Evolutionary conservation across 2,329 filamentous ascomycete species (phyloP), one percentile per base, ranked within the genome.

Genomic region (Xylariaceae sp.): DNA sequence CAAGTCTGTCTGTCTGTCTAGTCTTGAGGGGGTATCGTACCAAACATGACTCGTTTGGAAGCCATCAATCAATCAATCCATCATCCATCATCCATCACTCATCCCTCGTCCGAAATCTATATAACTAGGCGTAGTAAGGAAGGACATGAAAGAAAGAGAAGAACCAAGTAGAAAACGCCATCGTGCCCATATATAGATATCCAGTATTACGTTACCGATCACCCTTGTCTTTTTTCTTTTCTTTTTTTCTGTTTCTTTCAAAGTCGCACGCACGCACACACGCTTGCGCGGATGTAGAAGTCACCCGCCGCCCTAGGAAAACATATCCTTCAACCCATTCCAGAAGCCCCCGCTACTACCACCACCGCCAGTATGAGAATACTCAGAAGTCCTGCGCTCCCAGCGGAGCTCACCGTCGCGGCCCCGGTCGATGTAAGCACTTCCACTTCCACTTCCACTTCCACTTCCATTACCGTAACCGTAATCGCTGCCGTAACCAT

Each of bases 271-370:
- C n/a, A n/a, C n/a, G n/a, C n/a, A n/a, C n/a, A n/a, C n/a, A n/a
- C n/a, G n/a, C n/a, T n/a, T n/a, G n/a, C n/a, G n/a, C n/a, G n/a
- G n/a, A n/a, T n/a, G n/a, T n/a, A n/a, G n/a, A n/a, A n/a, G n/a
- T n/a, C n/a, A n/a, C n/a, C n/a, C n/a, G n/a, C n/a, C n/a, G n/a
- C n/a, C 16, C 67, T 67, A 78, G 48, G 75, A 75, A 62, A 79
- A 80, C 63, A 77, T 74, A 65, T 75, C 77, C 48, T 74, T 74
- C 44, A 79, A 69, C 32, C 69, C 69, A 16, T 50, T 54, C 43
- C 67, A 67, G 50, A 79, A 68, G 40, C 70, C 66, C 23, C 60
- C 62, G 26, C 59, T 61, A 2, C 70, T 63, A 23, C 60, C 61
- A 2, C 70, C 61, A 10, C 67, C 67, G 37, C 68, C 59, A 29